Conservation (phyloP, 176 grass and related monocot species). For the Ampelocalamus luodianensis region DNA sequence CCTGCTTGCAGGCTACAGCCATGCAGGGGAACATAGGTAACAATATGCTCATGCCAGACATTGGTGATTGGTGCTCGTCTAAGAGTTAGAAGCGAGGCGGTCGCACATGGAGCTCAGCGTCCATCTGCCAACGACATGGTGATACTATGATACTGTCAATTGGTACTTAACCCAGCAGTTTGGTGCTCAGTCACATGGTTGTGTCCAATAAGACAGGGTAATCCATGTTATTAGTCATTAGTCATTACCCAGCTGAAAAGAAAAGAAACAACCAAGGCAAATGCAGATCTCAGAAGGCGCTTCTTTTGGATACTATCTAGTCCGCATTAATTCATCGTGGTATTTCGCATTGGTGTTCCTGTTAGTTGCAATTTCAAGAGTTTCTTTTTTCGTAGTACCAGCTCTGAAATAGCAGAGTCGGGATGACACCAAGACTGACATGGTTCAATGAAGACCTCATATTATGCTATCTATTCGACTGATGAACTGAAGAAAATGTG, state of each 20-base stretch:
- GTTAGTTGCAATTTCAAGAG: background rate
- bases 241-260: background rate
- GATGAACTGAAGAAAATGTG: too few species aligned
- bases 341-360: background rate
- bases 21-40: too few species aligned
- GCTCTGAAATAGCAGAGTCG: too few species aligned
- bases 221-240: too few species aligned
- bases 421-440: too few species aligned
- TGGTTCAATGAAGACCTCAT: too few species aligned
- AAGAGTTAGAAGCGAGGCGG: constrained; percentile 16
- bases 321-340: background rate
- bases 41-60: background rate
- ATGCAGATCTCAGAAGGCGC: background rate
- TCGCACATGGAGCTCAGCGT: constrained; percentile 22
- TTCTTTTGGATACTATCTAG: background rate
- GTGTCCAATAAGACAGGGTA: too few species aligned
- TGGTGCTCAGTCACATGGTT: too few species aligned
- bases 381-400: too few species aligned
- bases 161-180: background rate
- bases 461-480: too few species aligned
- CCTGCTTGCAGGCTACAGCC: too few species aligned
- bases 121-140: too few species aligned
- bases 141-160: constrained; percentile 1
- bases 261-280: background rate
- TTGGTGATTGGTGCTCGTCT: background rate